A percentile compares a stretch with the other conserved stretches of the same genome.
phyloP scores from a whole-genome alignment of 805 yeast genomes.

The Sungouiozyma intestinalis region DNA sequence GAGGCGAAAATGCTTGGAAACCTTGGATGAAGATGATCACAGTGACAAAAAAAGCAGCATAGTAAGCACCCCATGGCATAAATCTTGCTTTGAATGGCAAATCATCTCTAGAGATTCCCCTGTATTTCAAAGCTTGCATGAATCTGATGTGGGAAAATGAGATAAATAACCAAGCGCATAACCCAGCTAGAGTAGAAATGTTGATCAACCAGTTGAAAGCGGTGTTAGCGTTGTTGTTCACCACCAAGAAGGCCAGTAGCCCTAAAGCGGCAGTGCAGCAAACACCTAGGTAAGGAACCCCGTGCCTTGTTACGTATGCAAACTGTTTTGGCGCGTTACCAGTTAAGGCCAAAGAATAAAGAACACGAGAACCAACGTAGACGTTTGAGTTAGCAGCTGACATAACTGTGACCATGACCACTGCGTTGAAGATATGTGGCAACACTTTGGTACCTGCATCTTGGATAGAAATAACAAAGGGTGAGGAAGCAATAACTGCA shows the following conservation, averaged over 20 bases:
- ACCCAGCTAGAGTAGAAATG: slow-evolving; percentile 57
- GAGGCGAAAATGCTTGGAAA: slow-evolving; percentile 46
- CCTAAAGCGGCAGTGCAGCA: slow-evolving; percentile 46
- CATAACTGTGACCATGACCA: slow-evolving; percentile 52
- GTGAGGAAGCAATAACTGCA: slow-evolving; percentile 44
- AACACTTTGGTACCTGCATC: slow-evolving; percentile 58
- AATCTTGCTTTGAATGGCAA: slow-evolving; percentile 59
- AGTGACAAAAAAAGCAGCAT: slow-evolving; percentile 43
- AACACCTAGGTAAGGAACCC: slow-evolving; percentile 54
- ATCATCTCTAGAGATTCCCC: slow-evolving; percentile 51
- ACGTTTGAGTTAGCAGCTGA: slow-evolving; percentile 75
- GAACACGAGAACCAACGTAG: slow-evolving; percentile 60
- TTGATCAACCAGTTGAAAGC: slow-evolving; percentile 61
- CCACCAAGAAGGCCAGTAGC: slow-evolving; percentile 45
- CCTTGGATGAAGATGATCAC: slow-evolving; percentile 62
- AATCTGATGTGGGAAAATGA: slow-evolving; percentile 48
- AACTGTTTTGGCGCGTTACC: slow-evolving; percentile 52
- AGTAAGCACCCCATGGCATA: slow-evolving; percentile 57
- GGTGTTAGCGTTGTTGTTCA: slow-evolving; percentile 37
- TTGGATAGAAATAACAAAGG: slow-evolving; percentile 55
- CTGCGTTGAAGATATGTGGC: slow-evolving; percentile 65
- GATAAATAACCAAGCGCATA: slow-evolving; percentile 58
- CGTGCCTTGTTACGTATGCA: slow-evolving; percentile 41
- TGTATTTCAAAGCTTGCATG: slow-evolving; percentile 48
- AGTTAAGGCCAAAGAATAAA: slow-evolving; percentile 51